These are phyloP conservation scores for Termitomyces sp. DNA, from an alignment of 768 basidiomycete genomes.

Conservation along the genomic window DNA sequence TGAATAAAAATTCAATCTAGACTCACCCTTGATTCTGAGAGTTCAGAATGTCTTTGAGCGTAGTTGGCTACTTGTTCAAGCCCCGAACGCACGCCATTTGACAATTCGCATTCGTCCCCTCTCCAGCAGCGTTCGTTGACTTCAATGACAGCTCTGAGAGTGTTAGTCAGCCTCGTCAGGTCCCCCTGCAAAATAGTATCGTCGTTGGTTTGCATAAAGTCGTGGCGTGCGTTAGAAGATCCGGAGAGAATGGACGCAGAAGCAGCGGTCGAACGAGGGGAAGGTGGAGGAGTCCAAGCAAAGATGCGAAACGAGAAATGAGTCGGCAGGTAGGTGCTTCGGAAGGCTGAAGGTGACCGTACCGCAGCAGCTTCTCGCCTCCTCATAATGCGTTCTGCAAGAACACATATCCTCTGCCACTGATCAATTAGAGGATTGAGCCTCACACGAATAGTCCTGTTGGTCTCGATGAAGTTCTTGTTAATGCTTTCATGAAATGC, in stretches of 20 bases:
- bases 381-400: conserved; percentile 85
- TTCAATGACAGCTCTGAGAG: conserved; percentile 72
- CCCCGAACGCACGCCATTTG: conserved; percentile 72
- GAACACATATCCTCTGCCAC: conserved; percentile 87
- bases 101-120: conserved; percentile 78
- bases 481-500: not conserved
- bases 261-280: conserved; percentile 30
- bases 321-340: conserved; percentile 64
- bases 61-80: conserved; percentile 65
- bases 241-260: conserved; percentile 28
- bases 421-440: conserved; percentile 79
- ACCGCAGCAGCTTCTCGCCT: conserved; percentile 91
- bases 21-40: conserved; percentile 69
- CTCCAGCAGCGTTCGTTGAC: conserved; percentile 81
- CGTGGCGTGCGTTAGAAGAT: conserved; percentile 27
- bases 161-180: conserved; percentile 78
- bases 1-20: not conserved
- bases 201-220: conserved; percentile 20
- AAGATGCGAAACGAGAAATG: conserved; percentile 59
- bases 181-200: conserved; percentile 61
- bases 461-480: conserved; percentile 6
- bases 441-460: conserved; percentile 71
- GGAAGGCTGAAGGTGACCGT: conserved; percentile 64
- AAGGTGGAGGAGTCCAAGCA: conserved; percentile 32
- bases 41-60: conserved; percentile 67